Evolutionary conservation across 805 yeast species (phyloP).

Genomic region (Isabelozyma pseudorhagii): DNA sequence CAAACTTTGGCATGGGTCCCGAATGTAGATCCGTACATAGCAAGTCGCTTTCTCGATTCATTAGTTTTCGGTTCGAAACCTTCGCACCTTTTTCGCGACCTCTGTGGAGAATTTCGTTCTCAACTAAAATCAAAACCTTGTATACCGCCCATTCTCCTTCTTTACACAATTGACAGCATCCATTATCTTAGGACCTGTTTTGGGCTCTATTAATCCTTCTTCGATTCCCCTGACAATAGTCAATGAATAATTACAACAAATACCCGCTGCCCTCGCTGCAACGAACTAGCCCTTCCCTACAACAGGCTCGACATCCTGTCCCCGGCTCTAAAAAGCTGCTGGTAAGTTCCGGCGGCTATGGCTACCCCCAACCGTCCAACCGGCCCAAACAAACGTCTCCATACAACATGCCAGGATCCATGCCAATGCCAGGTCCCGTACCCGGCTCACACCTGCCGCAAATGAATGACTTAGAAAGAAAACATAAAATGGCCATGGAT

Average conservation of each 20-base stretch:
- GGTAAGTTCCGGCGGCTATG: background rate
- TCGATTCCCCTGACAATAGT: too few species aligned
- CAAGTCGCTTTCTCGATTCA: too few species aligned
- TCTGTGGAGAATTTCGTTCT: too few species aligned
- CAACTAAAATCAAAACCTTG: too few species aligned
- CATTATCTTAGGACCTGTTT: too few species aligned
- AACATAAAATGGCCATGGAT: conserved; percentile 21
- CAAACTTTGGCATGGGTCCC: too few species aligned
- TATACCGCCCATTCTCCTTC: too few species aligned
- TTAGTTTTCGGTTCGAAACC: too few species aligned
- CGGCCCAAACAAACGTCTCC: background rate
- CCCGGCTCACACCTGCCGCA: conserved; percentile 1
- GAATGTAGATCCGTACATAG: too few species aligned
- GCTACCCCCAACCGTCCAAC: background rate
- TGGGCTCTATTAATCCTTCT: too few species aligned
- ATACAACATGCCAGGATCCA: background rate
- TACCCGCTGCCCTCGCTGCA: background rate
- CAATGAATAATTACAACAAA: conserved; percentile 1
- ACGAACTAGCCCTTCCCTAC: background rate
- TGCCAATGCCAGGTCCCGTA: background rate
- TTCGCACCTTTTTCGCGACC: too few species aligned
- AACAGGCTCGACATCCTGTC: background rate
- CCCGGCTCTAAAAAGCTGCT: background rate
- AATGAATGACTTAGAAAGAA: conserved; percentile 3
- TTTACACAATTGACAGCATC: too few species aligned